phyloP scores from a whole-genome alignment of 371 early-diverging fungal species.

The Rhizopus sp. region DNA sequence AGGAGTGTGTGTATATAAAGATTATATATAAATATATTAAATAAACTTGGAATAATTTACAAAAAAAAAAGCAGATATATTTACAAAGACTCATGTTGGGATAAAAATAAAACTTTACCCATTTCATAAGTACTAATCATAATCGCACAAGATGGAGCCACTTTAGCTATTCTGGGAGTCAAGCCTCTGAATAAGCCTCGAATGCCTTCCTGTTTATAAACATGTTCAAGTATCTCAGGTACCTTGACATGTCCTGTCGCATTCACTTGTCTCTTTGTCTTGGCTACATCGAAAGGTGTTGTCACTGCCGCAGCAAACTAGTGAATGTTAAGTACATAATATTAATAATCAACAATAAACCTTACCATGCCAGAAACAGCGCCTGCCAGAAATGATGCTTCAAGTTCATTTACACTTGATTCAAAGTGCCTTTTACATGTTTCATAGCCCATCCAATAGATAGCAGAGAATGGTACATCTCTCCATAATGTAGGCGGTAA shows the following conservation, averaged over 20 bases:
- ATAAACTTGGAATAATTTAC: neutral
- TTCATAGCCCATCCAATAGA: constrained; percentile 95
- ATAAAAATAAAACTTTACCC: constrained; percentile 60
- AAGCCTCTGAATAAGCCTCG: constrained; percentile 77
- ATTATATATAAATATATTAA: neutral
- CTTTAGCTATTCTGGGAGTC: constrained; percentile 82
- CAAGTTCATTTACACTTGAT: constrained; percentile 35
- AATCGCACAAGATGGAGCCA: constrained; percentile 95
- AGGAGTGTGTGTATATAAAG: neutral
- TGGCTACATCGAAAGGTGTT: constrained; percentile 95
- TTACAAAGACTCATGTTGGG: constrained; percentile 15
- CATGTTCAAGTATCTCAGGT: constrained; percentile 40
- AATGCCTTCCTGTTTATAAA: constrained; percentile 73
- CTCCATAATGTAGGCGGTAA: constrained; percentile 90
- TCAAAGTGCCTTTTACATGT: constrained; percentile 40
- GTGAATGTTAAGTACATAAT: neutral
- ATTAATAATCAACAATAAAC: constrained; percentile 3
- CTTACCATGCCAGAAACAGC: constrained; percentile 75
- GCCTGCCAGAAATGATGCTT: constrained; percentile 68
- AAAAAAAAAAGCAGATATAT: neutral
- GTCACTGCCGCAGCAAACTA: constrained; percentile 87
- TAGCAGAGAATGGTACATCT: constrained; percentile 90
- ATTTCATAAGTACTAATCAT: constrained; percentile 90
- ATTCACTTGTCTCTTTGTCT: constrained; percentile 82
- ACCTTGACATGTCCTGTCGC: constrained; percentile 11